These are phyloP conservation scores for Pleurozium schreberi DNA, from an alignment of 225 moss, liverwort and hornwort species.

Conservation along the genomic window DNA sequence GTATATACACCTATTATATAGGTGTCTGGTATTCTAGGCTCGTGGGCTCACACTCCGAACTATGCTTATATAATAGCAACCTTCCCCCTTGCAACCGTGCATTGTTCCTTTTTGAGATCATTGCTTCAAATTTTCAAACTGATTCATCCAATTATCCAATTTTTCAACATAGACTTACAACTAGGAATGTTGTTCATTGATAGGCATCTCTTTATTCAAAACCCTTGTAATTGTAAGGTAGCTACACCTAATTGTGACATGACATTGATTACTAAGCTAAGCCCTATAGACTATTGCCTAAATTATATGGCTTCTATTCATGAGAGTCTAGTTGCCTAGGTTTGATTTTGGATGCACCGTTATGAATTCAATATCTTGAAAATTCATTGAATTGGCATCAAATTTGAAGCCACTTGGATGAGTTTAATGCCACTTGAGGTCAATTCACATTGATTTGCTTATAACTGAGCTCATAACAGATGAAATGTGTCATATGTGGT, in stretches of 20 bases:
- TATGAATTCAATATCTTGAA: background rate
- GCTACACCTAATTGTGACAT: background rate
- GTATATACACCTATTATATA: no score
- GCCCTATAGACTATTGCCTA: background rate
- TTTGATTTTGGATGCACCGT: rapidly evolving
- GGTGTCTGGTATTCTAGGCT: no score
- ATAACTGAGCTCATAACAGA: no score
- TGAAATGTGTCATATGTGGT: rapidly evolving
- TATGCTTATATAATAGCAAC: no score
- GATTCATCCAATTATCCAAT: background rate
- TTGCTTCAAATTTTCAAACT: background rate
- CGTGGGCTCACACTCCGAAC: no score
- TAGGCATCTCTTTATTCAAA: background rate
- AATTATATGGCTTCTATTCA: background rate
- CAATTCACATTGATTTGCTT: rapidly evolving
- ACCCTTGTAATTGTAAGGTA: background rate
- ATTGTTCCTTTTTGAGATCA: background rate
- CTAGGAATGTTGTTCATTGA: no score
- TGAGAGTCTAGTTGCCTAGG: no score
- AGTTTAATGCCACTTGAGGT: background rate
- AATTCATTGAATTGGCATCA: background rate
- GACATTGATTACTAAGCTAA: background rate
- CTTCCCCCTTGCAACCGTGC: no score
- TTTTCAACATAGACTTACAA: rapidly evolving
- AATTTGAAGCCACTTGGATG: background rate